Base-by-base conservation (phyloP, 495 filamentous ascomycete species). In the Aspergillus nanangensis region DNA sequence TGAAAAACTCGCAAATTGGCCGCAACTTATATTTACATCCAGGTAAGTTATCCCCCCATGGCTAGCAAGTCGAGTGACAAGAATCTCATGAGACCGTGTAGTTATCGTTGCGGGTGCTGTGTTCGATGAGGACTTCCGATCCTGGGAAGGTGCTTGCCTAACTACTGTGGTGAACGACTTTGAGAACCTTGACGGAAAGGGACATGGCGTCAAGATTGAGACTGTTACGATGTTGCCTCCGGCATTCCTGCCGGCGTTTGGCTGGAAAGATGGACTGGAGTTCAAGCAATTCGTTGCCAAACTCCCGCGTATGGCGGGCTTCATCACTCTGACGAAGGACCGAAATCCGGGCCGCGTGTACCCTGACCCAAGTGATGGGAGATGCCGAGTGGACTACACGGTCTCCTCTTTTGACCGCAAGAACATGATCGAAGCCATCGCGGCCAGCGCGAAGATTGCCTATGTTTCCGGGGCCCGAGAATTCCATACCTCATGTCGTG, bases 201-300 rank as follows among this genome's bases (percentile, higher is more conserved):
- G 88, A 22, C 88, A 97, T 52, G 92, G 92, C n/a, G 74, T 71
- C 41, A 94, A 92, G 64, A 65, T 96, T 13, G 86, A 93, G 63
- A 69, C 78, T 17, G 74, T 73, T n/a, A 70, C 72, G 23, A 90
- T 89, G 86, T 48, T 84, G 13, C 83, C 83, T 0, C 69, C 77
- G 3, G 64, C 72, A 19, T 71, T 76, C 41, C 62, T 87, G 5
- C 67, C 79, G 17, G 65, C 72, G 17, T 69, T 84, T 39, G 77
- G 79, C 8, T 92, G 87, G 82, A 62, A 57, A 3, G 65, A 67
- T 50, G 87, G 80, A 3, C 55, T 85, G 10, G 75, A 87, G 18
- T 89, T 70, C 60, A 95, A 95, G 63, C 60, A 79, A 3, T 65
- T 76, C 37, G 72, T 73, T 0, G 74, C 87, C 4, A 77, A 78